Evolutionary conservation across 768 basidiomycete genomes (phyloP), one percentile per base, ranked within the genome.

Genomic region (Boletus rex-veris): DNA sequence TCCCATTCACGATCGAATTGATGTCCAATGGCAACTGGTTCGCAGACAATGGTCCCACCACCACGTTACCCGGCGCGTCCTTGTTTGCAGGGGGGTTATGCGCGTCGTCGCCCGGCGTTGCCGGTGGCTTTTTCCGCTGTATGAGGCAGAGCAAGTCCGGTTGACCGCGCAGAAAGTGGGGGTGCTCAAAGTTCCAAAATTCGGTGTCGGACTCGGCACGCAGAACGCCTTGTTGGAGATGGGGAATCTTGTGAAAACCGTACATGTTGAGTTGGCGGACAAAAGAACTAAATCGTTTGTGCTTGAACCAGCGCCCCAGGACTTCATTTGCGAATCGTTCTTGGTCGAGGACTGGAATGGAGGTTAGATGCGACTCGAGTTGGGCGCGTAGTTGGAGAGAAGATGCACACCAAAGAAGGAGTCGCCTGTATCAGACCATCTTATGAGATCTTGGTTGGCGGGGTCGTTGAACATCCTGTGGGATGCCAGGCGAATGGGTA

Each of bases 221-320:
- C 57, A 98, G 80, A 26, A 92, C 93, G 43, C 95, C 94, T 70
- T 96, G 91, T 64, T 96, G 94, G 18, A 98, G 83, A 67, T 98
- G 94, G 0, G 94, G 95, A 44, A 98, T 92, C 74, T 95, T 95
- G 75, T 92, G 91, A 71, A 95, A 96, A 26, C 92, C 92, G 64
- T 94, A 96, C 90, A 95, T 95, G 78, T 96, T 95, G 58, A 95
- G 80, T 67, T 96, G 93, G 59, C 94, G 85, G 50, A 95, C 92
- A 68, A 97, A 96, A 64, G 89, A 91, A 12, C 90, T 92, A 72
- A 97, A 98, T 69, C 96, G 97, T 56, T 88, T 85, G 74, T 98
- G 97, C 70, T 99, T 99, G 84, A 98, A 99, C 85, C 89, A 98
- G 40, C 85, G 82, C 4, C 92, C 92, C 7, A 98, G 82, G 31